phyloP scores from a whole-genome alignment of 2,329 filamentous ascomycete genomes.

The Neofusicoccum parvum region DNA sequence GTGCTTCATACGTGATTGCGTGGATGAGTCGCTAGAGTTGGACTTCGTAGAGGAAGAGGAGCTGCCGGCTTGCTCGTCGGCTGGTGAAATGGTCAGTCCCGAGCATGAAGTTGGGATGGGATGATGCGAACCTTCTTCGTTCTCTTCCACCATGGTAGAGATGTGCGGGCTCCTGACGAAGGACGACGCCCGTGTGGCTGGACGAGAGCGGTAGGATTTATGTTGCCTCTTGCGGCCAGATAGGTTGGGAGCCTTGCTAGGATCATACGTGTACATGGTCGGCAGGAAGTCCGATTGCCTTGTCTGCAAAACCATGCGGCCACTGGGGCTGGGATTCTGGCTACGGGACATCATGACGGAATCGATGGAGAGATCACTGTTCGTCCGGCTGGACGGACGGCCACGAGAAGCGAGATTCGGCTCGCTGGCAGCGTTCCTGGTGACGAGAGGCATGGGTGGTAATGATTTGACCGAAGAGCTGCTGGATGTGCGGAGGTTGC shows the following conservation, averaged over 20 bases:
- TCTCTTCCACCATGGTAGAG: slow-evolving; percentile 16
- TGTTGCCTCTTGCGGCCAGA: slow-evolving; percentile 9
- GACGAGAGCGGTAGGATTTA: background rate
- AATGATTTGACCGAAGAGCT: background rate
- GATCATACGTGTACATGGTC: slow-evolving; percentile 12
- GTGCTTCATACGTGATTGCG: background rate
- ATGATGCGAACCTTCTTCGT: background rate
- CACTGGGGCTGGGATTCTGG: slow-evolving; percentile 2
- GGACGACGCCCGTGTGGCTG: background rate
- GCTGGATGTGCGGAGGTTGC: slow-evolving; percentile 10
- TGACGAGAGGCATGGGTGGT: background rate
- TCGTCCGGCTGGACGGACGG: background rate
- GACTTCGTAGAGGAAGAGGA: slow-evolving; percentile 16
- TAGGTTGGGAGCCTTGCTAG: slow-evolving; percentile 11
- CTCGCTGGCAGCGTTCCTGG: slow-evolving; percentile 1
- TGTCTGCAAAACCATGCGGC: slow-evolving; percentile 5
- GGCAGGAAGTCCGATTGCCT: slow-evolving; percentile 7
- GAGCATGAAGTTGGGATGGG: background rate
- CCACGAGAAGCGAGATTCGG: slow-evolving; percentile 2
- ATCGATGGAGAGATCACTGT: slow-evolving; percentile 29
- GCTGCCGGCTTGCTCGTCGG: slow-evolving; percentile 4
- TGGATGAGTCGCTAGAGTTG: slow-evolving; percentile 1
- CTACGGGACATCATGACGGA: slow-evolving; percentile 30
- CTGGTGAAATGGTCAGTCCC: background rate
- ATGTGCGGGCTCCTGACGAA: slow-evolving; percentile 15